phyloP scores from a whole-genome alignment of 2,329 filamentous ascomycete species.

The Ceratocystis diversiconidia region DNA sequence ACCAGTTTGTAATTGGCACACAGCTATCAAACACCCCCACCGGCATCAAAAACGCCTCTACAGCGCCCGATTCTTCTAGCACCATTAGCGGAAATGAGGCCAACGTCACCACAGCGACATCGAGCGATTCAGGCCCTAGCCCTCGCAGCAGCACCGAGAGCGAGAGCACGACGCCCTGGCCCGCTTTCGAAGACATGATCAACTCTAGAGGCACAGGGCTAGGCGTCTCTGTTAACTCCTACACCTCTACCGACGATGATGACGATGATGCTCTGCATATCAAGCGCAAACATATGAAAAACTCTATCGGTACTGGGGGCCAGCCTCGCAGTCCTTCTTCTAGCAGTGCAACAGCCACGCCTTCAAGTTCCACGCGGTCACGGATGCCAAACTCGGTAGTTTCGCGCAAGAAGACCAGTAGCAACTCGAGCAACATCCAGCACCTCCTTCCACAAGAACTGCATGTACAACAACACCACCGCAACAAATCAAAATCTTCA shows the following conservation, averaged over 20 bases:
- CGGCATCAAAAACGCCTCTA: neutral
- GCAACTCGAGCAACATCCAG: neutral
- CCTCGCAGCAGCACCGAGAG: conserved; percentile 14
- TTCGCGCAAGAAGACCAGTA: conserved; percentile 34
- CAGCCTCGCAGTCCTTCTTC: conserved; percentile 6
- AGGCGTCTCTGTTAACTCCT: conserved; percentile 37
- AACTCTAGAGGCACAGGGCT: neutral
- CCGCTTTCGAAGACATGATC: conserved; percentile 12
- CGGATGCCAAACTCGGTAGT: conserved; percentile 27
- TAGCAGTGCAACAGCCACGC: conserved; percentile 18
- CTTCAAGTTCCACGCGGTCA: conserved; percentile 32
- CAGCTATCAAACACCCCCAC: neutral
- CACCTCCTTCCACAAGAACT: neutral
- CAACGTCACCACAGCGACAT: neutral
- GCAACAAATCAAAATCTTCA: neutral
- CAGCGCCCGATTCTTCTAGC: neutral
- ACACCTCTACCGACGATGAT: conserved; percentile 64
- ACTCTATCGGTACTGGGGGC: neutral
- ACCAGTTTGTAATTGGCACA: neutral
- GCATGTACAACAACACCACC: neutral
- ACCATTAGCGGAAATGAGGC: neutral
- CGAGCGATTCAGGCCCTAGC: conserved; percentile 14
- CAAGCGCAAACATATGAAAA: neutral
- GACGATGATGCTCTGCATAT: conserved; percentile 67
- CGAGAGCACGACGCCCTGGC: conserved; percentile 17